Evolutionary conservation across 2,329 filamentous ascomycete genomes (phyloP), one percentile per base, ranked within the genome.

Genomic region (Xylariaceae sp.): DNA sequence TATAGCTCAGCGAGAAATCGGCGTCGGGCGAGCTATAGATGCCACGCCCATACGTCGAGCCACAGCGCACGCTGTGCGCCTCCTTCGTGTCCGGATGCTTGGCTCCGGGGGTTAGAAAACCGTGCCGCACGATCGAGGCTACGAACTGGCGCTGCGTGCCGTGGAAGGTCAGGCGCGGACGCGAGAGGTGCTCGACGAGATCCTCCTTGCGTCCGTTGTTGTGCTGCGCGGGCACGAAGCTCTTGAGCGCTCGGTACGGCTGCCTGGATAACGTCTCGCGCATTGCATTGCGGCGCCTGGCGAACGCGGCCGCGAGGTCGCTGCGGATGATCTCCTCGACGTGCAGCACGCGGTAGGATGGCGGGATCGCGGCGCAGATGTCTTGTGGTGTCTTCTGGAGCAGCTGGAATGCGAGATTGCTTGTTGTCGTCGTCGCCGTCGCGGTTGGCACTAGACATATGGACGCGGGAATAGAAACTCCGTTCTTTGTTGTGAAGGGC

Each of bases 21-120:
- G 74, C 55, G n/a, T 65, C 60, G 2, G 75, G 75, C 3, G 75
- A 77, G 20, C 73, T 74, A 63, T 77, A 79, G 52, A 79, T 75
- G 2, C 75, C 75, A 1, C 63, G 63, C 7, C 75, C 70, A 53
- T 73, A 78, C 1, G 70, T 71, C 16, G 70, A 65, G 9, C 75
- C 73, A 46, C 70, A 73, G n/a, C 64, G 62, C 10, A 73, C 58
- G 7, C 48, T 50, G 26, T 71, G 64, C 4, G 53, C 29, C 10
- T 64, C 35, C 4, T 63, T 44, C 2, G 66, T 70, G 1, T 64
- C 60, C 0, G 70, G 70, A 48, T 70, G 62, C 23, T 50, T 61
- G 13, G 61, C 47, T 0, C 71, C 72, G 2, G 74, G 76, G 26
- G 70, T 65, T 5, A 77, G 60, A 53, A 79, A 78, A 2, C 75